Base-by-base conservation (phyloP, 306 rosid species). In the Dryas drummondii region DNA sequence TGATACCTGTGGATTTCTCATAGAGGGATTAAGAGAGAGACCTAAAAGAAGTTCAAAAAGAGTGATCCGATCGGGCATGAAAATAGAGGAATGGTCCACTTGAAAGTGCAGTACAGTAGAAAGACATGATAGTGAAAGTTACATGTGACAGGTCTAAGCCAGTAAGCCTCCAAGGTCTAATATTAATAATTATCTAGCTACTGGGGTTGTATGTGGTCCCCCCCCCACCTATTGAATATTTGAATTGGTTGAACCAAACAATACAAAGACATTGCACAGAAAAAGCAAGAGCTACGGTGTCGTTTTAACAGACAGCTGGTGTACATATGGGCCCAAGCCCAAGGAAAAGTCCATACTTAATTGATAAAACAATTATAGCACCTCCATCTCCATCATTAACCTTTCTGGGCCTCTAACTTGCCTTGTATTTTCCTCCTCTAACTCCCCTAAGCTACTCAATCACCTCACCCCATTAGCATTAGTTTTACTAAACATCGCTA, bases 371-470 rank as follows among this genome's bases (percentile, higher is more conserved):
- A 65, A 15, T 7, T 17, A 9, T 8, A 46, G n/a, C 22, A n/a
- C 22, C 22, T 22, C 22, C 37, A 72, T 73, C 27, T 27, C 17
- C 46, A 47, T 57, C 2, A 14, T 52, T 59, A 73, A 45, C 70
- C 52, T 46, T 65, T 16, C 4, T 45, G 32, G 56, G 26, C 32
- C 44, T 6, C 68, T 76, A 47, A 76, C 84, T 83, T 90, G 79
- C 89, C 89, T 86, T 87, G 86, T 72, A 32, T 62, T 69, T 83
- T 78, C 70, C 79, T 71, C 81, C 68, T 80, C 22, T 69, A 77
- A 83, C 88, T 71, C 92, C 91, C 82, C 75, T 60, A 91, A 93
- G 93, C 86, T 88, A 88, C 96, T 90, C 98, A 90, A 88, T 46
- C 72, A 50, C 58, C 80, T 14, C 37, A 4, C 64, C 60, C 63